Conservation (phyloP, 2,329 filamentous ascomycete species). For the Coniochaeta sp. region DNA sequence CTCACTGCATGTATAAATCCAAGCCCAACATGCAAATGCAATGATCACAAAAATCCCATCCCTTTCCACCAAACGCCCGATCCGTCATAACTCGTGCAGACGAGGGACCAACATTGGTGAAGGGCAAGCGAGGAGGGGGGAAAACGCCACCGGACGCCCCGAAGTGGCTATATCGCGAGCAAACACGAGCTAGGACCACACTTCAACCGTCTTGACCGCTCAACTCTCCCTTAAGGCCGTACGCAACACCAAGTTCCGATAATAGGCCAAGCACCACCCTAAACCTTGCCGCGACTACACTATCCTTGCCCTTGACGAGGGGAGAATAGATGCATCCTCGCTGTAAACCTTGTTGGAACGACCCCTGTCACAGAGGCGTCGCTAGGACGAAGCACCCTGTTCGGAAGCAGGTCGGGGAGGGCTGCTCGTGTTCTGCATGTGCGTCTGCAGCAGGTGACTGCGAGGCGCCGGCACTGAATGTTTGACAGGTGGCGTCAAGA, state of each 20-base stretch:
- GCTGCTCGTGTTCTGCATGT: no score
- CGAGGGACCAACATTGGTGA: background rate
- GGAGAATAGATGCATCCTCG: no score
- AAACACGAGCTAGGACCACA: background rate
- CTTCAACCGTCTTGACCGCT: background rate
- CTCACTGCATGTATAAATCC: no score
- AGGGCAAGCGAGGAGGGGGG: no score
- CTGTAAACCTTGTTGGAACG: background rate
- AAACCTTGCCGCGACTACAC: no score
- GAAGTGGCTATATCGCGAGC: background rate
- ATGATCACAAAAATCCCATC: no score
- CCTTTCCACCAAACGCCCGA: background rate
- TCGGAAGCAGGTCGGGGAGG: background rate
- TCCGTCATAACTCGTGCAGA: background rate
- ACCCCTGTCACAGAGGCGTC: no score
- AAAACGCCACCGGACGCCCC: background rate
- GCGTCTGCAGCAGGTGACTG: background rate
- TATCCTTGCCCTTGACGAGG: no score
- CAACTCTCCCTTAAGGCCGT: background rate
- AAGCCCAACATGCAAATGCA: no score
- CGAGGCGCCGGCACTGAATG: constrained; percentile 19
- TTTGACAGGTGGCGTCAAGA: constrained; percentile 56
- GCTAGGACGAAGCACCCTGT: background rate
- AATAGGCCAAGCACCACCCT: background rate
- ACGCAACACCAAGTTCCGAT: background rate